phyloP scores from a whole-genome alignment of 306 rosid genomes.

The Prosopis cineraria region DNA sequence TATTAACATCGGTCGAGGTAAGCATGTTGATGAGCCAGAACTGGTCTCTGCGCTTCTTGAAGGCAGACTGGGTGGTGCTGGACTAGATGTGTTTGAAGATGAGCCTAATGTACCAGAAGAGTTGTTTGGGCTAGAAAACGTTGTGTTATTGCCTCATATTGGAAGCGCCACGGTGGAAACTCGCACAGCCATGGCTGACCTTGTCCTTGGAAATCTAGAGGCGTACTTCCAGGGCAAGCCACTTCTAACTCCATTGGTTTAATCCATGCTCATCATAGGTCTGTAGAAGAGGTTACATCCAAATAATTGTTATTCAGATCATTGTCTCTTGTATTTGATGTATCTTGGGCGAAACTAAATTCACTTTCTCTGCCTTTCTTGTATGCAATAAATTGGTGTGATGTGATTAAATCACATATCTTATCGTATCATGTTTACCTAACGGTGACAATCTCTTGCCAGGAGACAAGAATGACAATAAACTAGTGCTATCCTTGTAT shows the following conservation, averaged over 20 bases:
- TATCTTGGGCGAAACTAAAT: neutral
- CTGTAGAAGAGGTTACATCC: neutral
- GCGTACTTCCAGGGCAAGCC: slow-evolving; percentile 63
- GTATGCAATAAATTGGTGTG: neutral
- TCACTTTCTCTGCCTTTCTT: neutral
- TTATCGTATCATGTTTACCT: neutral
- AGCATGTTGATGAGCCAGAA: slow-evolving; percentile 60
- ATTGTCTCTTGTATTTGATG: neutral
- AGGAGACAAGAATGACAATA: neutral
- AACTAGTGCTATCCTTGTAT: neutral
- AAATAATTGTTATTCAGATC: neutral
- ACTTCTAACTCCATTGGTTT: slow-evolving; percentile 57
- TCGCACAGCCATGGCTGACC: slow-evolving; percentile 55
- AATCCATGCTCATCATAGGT: neutral
- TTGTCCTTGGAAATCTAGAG: slow-evolving; percentile 59
- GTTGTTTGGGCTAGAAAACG: slow-evolving; percentile 62
- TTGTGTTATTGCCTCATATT: slow-evolving; percentile 57
- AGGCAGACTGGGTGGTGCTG: slow-evolving; percentile 70
- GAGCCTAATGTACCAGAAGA: slow-evolving; percentile 68
- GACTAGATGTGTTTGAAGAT: slow-evolving; percentile 66
- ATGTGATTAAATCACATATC: neutral
- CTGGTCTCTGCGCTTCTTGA: slow-evolving; percentile 61
- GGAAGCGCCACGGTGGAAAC: slow-evolving; percentile 64
- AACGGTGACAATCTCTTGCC: neutral
- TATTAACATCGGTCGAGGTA: slow-evolving; percentile 63